phyloP scores from a whole-genome alignment of 2,329 filamentous ascomycete genomes.

The Rhynchosporium graminicola region DNA sequence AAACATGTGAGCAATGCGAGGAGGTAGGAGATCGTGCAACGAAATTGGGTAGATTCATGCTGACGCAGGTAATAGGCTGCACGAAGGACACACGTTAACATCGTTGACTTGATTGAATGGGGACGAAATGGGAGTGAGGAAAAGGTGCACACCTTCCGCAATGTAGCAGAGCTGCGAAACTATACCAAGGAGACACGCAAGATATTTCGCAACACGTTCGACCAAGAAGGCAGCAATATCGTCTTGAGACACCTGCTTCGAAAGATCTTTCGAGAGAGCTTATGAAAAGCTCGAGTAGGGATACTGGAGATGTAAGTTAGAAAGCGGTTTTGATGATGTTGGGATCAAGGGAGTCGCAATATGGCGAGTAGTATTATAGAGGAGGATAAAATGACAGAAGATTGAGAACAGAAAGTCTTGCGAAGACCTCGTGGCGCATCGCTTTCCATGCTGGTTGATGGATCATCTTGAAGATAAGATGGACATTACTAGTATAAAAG shows the following conservation, averaged over 20 bases:
- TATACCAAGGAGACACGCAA: background rate
- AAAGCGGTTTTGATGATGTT: too few species aligned
- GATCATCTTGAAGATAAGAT: too few species aligned
- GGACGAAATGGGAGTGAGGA: background rate
- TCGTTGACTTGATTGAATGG: background rate
- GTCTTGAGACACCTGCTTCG: background rate
- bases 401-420: too few species aligned
- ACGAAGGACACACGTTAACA: background rate
- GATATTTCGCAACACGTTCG: background rate
- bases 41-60: background rate
- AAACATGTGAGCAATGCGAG: constrained; percentile 28
- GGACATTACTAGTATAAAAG: too few species aligned
- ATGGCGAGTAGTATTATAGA: too few species aligned
- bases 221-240: background rate
- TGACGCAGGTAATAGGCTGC: constrained; percentile 22
- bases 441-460: too few species aligned
- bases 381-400: too few species aligned
- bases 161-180: background rate
- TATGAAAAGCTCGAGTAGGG: constrained; percentile 11
- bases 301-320: too few species aligned
- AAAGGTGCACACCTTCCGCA: background rate
- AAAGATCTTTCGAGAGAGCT: background rate
- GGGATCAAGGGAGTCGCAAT: too few species aligned
- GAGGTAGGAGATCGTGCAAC: constrained; percentile 27
- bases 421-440: too few species aligned